A percentile compares a stretch with the other conserved stretches of the same genome.
phyloP scores from a whole-genome alignment of 148 eudicot species.

The Diospyros kaki region DNA sequence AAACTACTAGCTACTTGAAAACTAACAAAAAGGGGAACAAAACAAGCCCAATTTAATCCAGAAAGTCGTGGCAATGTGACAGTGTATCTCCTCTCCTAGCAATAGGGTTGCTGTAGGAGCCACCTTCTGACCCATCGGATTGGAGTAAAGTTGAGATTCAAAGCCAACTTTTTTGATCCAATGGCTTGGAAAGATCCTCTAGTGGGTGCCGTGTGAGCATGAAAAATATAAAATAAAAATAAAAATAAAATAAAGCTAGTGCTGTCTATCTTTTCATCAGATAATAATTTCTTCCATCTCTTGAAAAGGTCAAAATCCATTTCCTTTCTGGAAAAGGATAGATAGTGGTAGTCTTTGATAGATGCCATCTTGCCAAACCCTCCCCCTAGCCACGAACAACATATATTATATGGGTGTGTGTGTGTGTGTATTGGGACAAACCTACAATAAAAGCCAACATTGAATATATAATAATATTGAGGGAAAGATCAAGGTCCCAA shows the following conservation, averaged over 20 bases:
- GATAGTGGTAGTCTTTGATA: constrained; percentile 3
- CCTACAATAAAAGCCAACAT: too few species aligned
- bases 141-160: neutral
- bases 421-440: too few species aligned
- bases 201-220: neutral
- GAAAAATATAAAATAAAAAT: too few species aligned
- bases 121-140: neutral
- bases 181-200: neutral
- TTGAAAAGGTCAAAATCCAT: neutral
- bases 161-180: constrained; percentile 1
- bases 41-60: too few species aligned
- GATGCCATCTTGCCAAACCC: neutral
- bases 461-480: neutral
- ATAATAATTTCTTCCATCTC: neutral
- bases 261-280: constrained; percentile 1
- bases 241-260: neutral
- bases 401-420: too few species aligned
- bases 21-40: neutral
- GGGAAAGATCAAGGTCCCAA: neutral
- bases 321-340: neutral
- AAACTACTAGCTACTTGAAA: neutral
- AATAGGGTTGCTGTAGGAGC: neutral
- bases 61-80: neutral
- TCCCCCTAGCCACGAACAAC: too few species aligned
- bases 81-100: neutral